Percentiles rank a stretch among this genome's conserved stretches.
These are phyloP conservation scores for Acer negundo DNA, from an alignment of 345 rosid genomes.

Conservation along the genomic window DNA sequence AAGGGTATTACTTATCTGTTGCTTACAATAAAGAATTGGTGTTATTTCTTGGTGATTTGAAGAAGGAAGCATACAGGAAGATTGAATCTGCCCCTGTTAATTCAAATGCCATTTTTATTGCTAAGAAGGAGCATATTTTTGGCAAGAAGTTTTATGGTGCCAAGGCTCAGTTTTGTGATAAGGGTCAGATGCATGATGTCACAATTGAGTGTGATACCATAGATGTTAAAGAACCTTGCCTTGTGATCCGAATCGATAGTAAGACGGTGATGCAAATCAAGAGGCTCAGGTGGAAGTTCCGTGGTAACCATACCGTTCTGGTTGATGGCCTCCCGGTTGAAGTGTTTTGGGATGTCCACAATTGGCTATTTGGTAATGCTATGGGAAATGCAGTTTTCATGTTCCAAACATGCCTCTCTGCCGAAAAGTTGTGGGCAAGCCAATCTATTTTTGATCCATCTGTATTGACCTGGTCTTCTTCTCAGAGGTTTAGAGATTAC, in stretches of 20 bases:
- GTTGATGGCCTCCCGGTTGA: slow-evolving; percentile 86
- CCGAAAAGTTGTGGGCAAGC: slow-evolving; percentile 39
- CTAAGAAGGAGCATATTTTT: slow-evolving; percentile 77
- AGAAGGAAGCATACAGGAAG: slow-evolving; percentile 78
- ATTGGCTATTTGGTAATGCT: slow-evolving; percentile 85
- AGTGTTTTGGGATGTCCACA: slow-evolving; percentile 93
- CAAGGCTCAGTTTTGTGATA: slow-evolving; percentile 65
- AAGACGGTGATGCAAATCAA: slow-evolving; percentile 77
- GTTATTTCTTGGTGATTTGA: slow-evolving; percentile 81
- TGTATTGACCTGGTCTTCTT: slow-evolving; percentile 44
- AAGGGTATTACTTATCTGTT: slow-evolving; percentile 69
- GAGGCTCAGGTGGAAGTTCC: slow-evolving; percentile 90
- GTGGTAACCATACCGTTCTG: slow-evolving; percentile 81
- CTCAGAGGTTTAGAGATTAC: slow-evolving; percentile 49
- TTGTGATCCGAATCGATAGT: slow-evolving; percentile 74
- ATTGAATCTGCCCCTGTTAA: slow-evolving; percentile 40
- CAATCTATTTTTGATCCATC: slow-evolving; percentile 49
- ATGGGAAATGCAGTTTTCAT: slow-evolving; percentile 83
- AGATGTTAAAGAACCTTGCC: slow-evolving; percentile 64
- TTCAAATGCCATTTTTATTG: slow-evolving; percentile 51
- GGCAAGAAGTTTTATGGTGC: slow-evolving; percentile 79
- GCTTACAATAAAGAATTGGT: slow-evolving; percentile 61
- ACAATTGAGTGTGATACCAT: slow-evolving; percentile 76
- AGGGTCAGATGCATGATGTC: slow-evolving; percentile 71
- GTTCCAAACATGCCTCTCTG: slow-evolving; percentile 72